Evolutionary conservation across 164 flowering plant species (phyloP).

Genomic region (Warburgia ugandensis): DNA sequence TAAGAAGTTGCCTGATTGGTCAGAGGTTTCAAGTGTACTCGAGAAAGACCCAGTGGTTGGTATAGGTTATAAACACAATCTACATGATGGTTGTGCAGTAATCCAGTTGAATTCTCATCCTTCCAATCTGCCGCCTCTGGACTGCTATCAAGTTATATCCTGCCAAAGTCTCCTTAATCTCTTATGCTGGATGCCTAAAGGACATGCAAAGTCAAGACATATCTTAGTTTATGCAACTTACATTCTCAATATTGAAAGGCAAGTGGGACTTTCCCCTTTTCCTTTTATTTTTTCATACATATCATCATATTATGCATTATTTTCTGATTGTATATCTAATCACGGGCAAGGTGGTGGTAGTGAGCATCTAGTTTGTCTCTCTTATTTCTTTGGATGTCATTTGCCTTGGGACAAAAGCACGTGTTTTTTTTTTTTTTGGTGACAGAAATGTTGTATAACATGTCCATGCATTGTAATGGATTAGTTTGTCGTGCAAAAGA

Average conservation of each 20-base stretch:
- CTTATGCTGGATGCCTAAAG: conserved; percentile 64
- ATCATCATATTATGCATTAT: too few relatives aligned
- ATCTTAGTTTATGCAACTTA: conserved; percentile 24
- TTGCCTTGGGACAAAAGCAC: too few relatives aligned
- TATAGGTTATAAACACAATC: conserved; percentile 6
- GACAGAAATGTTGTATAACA: too few relatives aligned
- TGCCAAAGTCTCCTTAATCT: conserved; percentile 51
- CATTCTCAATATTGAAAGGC: conserved; percentile 83
- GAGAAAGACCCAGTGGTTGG: conserved; percentile 20
- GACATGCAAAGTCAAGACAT: conserved; percentile 29
- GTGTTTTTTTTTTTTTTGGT: too few relatives aligned
- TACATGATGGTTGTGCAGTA: conserved; percentile 6
- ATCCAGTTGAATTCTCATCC: conserved; percentile 6
- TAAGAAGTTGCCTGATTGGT: conserved; percentile 41
- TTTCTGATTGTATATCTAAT: too few relatives aligned
- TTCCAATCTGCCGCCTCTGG: conserved; percentile 7
- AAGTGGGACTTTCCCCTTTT: conserved; percentile 7
- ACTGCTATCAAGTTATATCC: conserved; percentile 14
- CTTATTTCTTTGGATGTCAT: too few relatives aligned
- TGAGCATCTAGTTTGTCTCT: too few relatives aligned
- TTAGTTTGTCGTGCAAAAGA: too few relatives aligned
- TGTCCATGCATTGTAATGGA: too few relatives aligned
- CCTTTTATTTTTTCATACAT: neutral
- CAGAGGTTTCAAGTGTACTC: conserved; percentile 31
- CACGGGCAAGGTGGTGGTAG: too few relatives aligned